These are phyloP conservation scores for Claviceps paspali DNA, from an alignment of 2,329 filamentous ascomycete genomes.

Conservation along the genomic window DNA sequence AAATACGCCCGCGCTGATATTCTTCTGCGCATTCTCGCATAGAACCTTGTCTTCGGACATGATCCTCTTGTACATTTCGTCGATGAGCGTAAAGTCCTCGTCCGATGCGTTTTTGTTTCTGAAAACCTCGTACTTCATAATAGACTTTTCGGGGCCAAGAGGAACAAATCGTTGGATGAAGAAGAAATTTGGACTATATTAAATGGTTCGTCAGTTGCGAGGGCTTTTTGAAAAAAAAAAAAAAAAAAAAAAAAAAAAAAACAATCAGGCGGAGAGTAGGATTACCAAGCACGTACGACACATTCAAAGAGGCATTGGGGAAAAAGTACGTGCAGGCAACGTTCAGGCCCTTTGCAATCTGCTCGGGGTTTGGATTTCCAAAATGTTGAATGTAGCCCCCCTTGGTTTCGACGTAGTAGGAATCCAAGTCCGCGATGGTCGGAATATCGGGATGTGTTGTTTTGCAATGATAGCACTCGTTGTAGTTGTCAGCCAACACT, in stretches of 20 bases:
- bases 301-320: slow-evolving; percentile 34
- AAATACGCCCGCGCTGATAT: slow-evolving; percentile 46
- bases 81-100: slow-evolving; percentile 40
- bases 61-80: slow-evolving; percentile 45
- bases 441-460: slow-evolving; percentile 43
- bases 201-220: neutral
- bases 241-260: no score
- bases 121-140: slow-evolving; percentile 49
- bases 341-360: slow-evolving; percentile 29
- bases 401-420: slow-evolving; percentile 35
- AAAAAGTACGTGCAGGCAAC: slow-evolving; percentile 33
- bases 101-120: slow-evolving; percentile 44
- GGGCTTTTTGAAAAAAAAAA: neutral
- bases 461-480: slow-evolving; percentile 50
- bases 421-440: slow-evolving; percentile 38
- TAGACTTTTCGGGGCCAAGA: slow-evolving; percentile 29
- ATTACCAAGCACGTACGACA: slow-evolving; percentile 24
- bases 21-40: slow-evolving; percentile 42
- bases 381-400: slow-evolving; percentile 35
- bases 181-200: slow-evolving; percentile 48
- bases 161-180: slow-evolving; percentile 50
- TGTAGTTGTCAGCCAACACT: slow-evolving; percentile 47
- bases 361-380: slow-evolving; percentile 29
- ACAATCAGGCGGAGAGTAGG: no score
- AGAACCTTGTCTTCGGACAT: slow-evolving; percentile 51